A percentile compares a stretch with the other conserved stretches of the same genome.
Evolutionary conservation across 345 rosid species (phyloP).

Genomic region (Eucalyptus sp.): DNA sequence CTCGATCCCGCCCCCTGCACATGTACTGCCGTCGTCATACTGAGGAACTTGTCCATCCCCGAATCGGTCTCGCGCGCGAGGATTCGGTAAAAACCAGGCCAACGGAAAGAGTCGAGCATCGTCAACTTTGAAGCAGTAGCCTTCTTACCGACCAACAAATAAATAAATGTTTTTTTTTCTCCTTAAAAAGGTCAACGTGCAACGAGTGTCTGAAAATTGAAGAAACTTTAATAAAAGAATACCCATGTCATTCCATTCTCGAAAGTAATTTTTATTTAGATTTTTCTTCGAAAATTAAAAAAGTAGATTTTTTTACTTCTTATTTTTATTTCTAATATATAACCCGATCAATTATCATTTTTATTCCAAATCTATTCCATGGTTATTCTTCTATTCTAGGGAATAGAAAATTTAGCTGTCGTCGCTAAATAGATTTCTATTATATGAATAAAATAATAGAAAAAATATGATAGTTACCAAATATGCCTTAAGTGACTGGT

Average conservation of each 20-base stretch:
- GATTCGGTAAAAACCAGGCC: background rate
- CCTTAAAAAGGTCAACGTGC: background rate
- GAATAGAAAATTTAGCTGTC: no score
- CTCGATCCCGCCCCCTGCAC: background rate
- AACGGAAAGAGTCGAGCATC: background rate
- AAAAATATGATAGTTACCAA: no score
- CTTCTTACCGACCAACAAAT: background rate
- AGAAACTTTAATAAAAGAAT: background rate
- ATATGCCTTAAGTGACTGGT: no score
- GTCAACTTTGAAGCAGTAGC: background rate
- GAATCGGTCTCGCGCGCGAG: background rate
- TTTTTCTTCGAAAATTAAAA: no score
- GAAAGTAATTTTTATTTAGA: no score
- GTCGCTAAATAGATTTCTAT: fast-evolving
- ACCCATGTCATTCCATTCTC: background rate
- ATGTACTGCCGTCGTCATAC: background rate
- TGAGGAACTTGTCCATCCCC: background rate
- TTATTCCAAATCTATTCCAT: no score
- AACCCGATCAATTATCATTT: no score
- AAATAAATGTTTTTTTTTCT: background rate
- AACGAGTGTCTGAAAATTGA: background rate
- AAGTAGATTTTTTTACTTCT: no score
- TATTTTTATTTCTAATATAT: no score
- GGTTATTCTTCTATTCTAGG: no score
- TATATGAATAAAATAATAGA: no score